Evolutionary conservation across 2,329 filamentous ascomycete species (phyloP), one percentile per base, ranked within the genome.

Genomic region (Claviceps maximensis): DNA sequence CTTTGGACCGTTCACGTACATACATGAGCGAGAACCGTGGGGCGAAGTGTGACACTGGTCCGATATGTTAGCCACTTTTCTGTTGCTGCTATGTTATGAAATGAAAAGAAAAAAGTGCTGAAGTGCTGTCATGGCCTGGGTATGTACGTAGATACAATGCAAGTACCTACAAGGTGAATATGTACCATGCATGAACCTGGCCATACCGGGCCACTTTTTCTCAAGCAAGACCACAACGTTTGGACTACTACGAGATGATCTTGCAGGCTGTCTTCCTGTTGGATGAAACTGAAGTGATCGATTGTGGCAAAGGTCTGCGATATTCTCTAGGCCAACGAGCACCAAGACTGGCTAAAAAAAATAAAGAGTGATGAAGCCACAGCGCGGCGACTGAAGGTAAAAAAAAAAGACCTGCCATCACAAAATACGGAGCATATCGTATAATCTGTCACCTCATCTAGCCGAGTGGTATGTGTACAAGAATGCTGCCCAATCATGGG

Each of bases 401-500:
- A 4, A 13, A 27, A 49, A n/a, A 41, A 29, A 7, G 12, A 31
- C 23, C 27, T 8, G 38, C 10, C n/a, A 12, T 33, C 13, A 10
- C 31, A 33, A n/a, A 41, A 9, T 25, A 45, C n/a, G 41, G 40
- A 44, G 40, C 41, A 23, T 23, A 36, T 31, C 10, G n/a, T 48
- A 41, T 15, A 44, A 29, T 15, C 40, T 21, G 45, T 36, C 27
- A 51, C 21, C 41, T 45, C 15, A 45, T n/a, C 27, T 40, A 36
- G 49, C 27, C 46, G 53, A 40, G 48, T 49, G 46, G 40, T 52
- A 47, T 51, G 29, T 40, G 51, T 33, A 25, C 27, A 36, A 44
- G 27, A 44, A 23, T 51, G 51, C 47, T 55, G 54, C 54, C 54
- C 51, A 50, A 55, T 44, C 36, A 53, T 51, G 53, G 54, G 54